A percentile compares a stretch with the other conserved stretches of the same genome.
Conservation (phyloP, 768 basidiomycete genomes). For the Leccinum rimulosum region DNA sequence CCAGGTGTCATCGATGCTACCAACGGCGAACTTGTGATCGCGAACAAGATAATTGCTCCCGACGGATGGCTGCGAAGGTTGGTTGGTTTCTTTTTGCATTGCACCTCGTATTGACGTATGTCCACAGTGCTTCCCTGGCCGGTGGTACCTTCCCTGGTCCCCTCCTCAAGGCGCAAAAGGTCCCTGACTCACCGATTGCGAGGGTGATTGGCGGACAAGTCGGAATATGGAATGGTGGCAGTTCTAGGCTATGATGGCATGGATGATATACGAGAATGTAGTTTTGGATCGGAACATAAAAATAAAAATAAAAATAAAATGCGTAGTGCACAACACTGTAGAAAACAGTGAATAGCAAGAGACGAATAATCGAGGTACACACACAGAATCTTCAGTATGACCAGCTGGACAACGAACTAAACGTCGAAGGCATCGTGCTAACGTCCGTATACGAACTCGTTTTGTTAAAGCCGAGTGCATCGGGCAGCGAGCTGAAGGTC, state of each 20-base stretch:
- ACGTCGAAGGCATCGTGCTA: slow-evolving; percentile 15
- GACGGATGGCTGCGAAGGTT: slow-evolving; percentile 47
- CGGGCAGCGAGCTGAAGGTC: background rate
- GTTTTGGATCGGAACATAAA: background rate
- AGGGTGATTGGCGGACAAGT: background rate
- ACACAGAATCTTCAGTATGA: background rate
- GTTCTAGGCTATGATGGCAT: background rate
- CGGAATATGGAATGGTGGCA: background rate
- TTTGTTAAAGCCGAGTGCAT: background rate
- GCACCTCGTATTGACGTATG: background rate
- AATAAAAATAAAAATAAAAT: background rate
- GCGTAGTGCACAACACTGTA: background rate
- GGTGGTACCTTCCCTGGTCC: slow-evolving; percentile 50
- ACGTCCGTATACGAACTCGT: slow-evolving; percentile 17
- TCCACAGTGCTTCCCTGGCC: slow-evolving; percentile 40
- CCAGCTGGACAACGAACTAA: slow-evolving; percentile 8
- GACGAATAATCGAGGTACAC: background rate
- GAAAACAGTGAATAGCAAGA: background rate
- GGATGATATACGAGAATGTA: background rate
- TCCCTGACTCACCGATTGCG: background rate
- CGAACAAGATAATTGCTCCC: slow-evolving; percentile 45
- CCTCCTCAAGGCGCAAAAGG: slow-evolving; percentile 45
- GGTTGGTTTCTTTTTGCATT: slow-evolving; percentile 6
- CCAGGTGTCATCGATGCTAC: slow-evolving; percentile 23
- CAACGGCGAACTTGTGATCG: slow-evolving; percentile 35